A percentile compares a stretch with the other conserved stretches of the same genome.
These are phyloP conservation scores for Ophiognomonia clavigignenti-juglandacearum DNA, from an alignment of 2,329 filamentous ascomycete species.

Conservation along the genomic window DNA sequence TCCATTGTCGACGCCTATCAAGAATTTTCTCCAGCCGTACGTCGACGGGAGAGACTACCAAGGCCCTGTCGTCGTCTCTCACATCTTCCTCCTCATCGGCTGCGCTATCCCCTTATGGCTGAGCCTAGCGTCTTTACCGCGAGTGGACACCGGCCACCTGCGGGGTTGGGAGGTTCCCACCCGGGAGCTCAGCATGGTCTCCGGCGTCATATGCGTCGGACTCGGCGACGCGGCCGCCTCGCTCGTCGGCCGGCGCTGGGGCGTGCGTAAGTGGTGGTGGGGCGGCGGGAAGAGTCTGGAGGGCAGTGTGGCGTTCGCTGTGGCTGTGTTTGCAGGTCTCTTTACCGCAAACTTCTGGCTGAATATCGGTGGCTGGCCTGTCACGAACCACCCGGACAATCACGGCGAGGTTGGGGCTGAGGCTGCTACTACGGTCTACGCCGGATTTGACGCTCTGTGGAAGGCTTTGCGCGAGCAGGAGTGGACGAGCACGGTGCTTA, in stretches of 20 bases:
- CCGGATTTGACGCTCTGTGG: background rate
- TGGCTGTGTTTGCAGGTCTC: conserved; percentile 73
- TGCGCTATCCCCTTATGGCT: conserved; percentile 95
- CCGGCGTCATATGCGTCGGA: conserved; percentile 89
- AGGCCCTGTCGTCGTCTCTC: conserved; percentile 90
- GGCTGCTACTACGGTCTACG: background rate
- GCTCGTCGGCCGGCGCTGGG: conserved; percentile 81
- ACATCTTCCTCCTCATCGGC: conserved; percentile 92
- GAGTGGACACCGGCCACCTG: conserved; percentile 51
- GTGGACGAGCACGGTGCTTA: conserved; percentile 59
- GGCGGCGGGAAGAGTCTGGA: conserved; percentile 94
- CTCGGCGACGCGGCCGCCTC: conserved; percentile 93
- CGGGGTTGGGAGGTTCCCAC: conserved; percentile 69
- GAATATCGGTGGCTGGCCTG: conserved; percentile 69
- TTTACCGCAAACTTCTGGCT: conserved; percentile 70
- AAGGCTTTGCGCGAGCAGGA: conserved; percentile 21
- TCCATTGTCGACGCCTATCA: conserved; percentile 80
- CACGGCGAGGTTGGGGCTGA: background rate
- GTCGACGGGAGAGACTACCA: conserved; percentile 90
- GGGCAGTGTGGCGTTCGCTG: conserved; percentile 75
- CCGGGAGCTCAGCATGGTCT: conserved; percentile 82
- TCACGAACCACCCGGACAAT: conserved; percentile 54
- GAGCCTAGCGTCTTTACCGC: conserved; percentile 64
- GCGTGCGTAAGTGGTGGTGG: conserved; percentile 91
- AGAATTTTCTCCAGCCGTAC: conserved; percentile 84